Percentiles rank a stretch among this genome's conserved stretches.
These are phyloP conservation scores for Cercospora brassicicola DNA, from an alignment of 2,329 filamentous ascomycete genomes.

Conservation along the genomic window DNA sequence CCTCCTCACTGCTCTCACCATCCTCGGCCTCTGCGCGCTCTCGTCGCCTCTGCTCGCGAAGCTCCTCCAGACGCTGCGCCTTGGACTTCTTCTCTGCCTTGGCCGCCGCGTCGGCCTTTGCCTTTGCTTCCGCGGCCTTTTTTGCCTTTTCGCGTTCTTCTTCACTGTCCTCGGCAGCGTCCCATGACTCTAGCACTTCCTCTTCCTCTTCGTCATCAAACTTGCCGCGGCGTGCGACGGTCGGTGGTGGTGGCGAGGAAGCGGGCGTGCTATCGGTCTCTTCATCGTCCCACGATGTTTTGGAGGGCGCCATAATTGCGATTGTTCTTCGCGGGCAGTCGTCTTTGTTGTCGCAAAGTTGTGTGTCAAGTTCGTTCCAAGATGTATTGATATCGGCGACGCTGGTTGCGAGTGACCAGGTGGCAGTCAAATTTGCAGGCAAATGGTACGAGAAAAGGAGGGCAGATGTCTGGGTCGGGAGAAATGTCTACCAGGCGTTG, in stretches of 20 bases:
- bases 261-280: conserved; percentile 56
- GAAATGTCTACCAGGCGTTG: conserved; percentile 5
- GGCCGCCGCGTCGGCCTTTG: conserved; percentile 83
- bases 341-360: conserved; percentile 7
- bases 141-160: conserved; percentile 92
- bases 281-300: conserved; percentile 49
- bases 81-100: conserved; percentile 90
- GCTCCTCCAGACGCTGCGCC: conserved; percentile 79
- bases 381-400: background rate
- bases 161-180: conserved; percentile 94
- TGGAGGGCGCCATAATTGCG: conserved; percentile 40
- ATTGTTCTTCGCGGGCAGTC: conserved; percentile 25
- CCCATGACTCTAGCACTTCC: conserved; percentile 93
- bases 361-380: background rate
- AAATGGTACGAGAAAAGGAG: conserved; percentile 1
- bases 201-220: conserved; percentile 92
- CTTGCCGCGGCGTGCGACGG: conserved; percentile 58
- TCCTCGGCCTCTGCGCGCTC: conserved; percentile 59
- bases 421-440: background rate
- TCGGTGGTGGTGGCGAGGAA: conserved; percentile 49
- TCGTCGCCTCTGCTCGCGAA: conserved; percentile 60
- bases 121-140: conserved; percentile 81
- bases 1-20: conserved; percentile 60
- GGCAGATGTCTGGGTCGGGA: conserved; percentile 1
- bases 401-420: background rate